Base-by-base conservation (phyloP, 305 asterid species). In the Andrographis paniculata region DNA sequence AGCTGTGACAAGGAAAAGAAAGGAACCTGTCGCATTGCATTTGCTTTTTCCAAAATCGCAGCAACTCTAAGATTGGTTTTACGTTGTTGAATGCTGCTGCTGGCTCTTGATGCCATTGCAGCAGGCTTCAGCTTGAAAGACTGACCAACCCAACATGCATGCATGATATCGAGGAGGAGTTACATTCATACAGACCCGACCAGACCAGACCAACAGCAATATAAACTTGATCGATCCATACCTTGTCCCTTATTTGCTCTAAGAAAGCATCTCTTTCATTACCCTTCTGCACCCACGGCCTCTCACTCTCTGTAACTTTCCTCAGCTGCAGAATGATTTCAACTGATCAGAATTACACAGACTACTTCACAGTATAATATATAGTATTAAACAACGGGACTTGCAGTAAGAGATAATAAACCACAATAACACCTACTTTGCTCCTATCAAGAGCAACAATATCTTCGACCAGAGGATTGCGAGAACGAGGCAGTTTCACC, bases 11-110 rank as follows among this genome's bases (percentile, higher is more conserved):
- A 27, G 52, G 38, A 16, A 58, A 39, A 49, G 62, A 57, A 54
- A 48, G 50, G 20, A 50, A 88, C 97, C 93, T 82, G 95, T 59
- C 97, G 95, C 43, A 84, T 84, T 17, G 92, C 79, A 59, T 79
- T 84, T 68, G 94, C 97, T 75, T 73, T 88, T 67, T 82, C 92
- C 80, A 88, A 59, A 53, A 88, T 75, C 46, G 97, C 95, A 62
- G 93, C 84, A 54, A 88, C 87, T 53, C 60, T 79, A 57, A 88
- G 78, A 74, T 88, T 81, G 59, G 94, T 79, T 48, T 46, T 72
- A 41, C 91, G 93, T 45, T 76, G 87, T 59, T 65, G 84, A 69
- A 76, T 50, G 57, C 63, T 76, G 41, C 74, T 50, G 57, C 63
- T 76, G 41, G 97, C 84, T 59, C 91, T 74, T 53, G 81, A 63